phyloP scores from a whole-genome alignment of 2,329 filamentous ascomycete genomes.

The Purpureocillium lavendulum region DNA sequence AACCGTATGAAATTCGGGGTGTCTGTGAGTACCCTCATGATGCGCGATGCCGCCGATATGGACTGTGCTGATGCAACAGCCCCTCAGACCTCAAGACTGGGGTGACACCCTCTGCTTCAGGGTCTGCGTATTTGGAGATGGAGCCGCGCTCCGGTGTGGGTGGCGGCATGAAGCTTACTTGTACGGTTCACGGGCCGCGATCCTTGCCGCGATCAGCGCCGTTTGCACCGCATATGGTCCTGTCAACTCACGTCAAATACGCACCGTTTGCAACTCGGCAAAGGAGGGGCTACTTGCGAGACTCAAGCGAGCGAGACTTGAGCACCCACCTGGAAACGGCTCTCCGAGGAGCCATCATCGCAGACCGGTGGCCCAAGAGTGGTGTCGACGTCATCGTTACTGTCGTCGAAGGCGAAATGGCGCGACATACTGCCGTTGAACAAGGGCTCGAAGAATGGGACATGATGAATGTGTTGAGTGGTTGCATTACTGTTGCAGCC shows the following conservation, averaged over 20 bases:
- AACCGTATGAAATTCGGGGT: slow-evolving; percentile 62
- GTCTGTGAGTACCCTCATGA: slow-evolving; percentile 13
- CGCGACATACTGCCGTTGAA: slow-evolving; percentile 42
- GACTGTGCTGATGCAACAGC: background rate
- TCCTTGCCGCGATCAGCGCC: slow-evolving; percentile 82
- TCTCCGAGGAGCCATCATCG: slow-evolving; percentile 80
- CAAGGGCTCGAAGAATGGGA: slow-evolving; percentile 65
- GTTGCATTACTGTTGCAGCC: slow-evolving; percentile 88
- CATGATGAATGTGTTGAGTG: slow-evolving; percentile 82
- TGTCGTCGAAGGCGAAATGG: slow-evolving; percentile 87
- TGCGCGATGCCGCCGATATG: background rate
- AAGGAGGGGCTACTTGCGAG: slow-evolving; percentile 77
- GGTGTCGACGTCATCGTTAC: slow-evolving; percentile 93
- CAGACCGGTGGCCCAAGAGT: slow-evolving; percentile 96
- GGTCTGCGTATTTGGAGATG: slow-evolving; percentile 78
- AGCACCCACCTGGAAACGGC: slow-evolving; percentile 88
- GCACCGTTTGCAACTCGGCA: slow-evolving; percentile 84
- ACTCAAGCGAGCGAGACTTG: slow-evolving; percentile 79
- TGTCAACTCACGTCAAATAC: slow-evolving; percentile 93
- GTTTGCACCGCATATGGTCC: slow-evolving; percentile 85
- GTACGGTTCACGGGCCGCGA: slow-evolving; percentile 87
- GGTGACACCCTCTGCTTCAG: slow-evolving; percentile 85
- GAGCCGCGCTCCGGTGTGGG: slow-evolving; percentile 38
- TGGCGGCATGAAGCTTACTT: slow-evolving; percentile 77
- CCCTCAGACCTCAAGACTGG: slow-evolving; percentile 75